These are phyloP conservation scores for Fomitopsis betulina DNA, from an alignment of 1,284 basidiomycete genomes.

Conservation along the genomic window DNA sequence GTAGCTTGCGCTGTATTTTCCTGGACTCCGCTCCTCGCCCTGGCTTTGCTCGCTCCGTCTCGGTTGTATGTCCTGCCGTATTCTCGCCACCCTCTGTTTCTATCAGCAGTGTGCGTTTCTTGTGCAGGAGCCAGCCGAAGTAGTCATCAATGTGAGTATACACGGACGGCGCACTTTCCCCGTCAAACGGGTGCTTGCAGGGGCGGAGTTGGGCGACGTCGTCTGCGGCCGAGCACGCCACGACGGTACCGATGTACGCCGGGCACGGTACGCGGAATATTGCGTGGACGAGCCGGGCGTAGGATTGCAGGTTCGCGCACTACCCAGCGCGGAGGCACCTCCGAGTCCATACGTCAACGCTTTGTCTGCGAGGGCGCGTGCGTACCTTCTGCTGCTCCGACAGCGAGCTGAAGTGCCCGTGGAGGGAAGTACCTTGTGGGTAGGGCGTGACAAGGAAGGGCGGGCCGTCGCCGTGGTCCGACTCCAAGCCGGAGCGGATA, in stretches of 20 bases:
- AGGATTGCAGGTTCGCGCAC: neutral
- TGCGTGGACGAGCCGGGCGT: neutral
- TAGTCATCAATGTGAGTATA: neutral
- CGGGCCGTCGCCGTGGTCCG: neutral
- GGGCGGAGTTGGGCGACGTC: neutral
- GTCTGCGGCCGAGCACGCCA: neutral
- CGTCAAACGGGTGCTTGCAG: neutral
- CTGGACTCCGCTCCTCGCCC: too few relatives aligned
- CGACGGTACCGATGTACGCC: neutral
- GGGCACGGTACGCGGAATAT: neutral
- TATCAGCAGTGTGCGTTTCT: neutral
- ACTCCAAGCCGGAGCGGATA: neutral
- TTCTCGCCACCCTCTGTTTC: neutral
- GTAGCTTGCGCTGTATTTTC: neutral
- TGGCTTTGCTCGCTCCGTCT: too few relatives aligned
- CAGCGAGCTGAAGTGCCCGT: neutral
- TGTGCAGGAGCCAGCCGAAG: constrained; percentile 1
- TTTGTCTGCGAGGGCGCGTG: too few relatives aligned
- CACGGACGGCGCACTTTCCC: neutral
- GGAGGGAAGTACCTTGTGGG: neutral
- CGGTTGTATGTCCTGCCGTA: neutral
- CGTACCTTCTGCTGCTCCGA: neutral
- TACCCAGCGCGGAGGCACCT: neutral
- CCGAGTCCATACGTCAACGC: neutral
- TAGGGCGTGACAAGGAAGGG: neutral